Evolutionary conservation across 306 rosid genomes (phyloP).

Genomic region (Cucumis cinereus): DNA sequence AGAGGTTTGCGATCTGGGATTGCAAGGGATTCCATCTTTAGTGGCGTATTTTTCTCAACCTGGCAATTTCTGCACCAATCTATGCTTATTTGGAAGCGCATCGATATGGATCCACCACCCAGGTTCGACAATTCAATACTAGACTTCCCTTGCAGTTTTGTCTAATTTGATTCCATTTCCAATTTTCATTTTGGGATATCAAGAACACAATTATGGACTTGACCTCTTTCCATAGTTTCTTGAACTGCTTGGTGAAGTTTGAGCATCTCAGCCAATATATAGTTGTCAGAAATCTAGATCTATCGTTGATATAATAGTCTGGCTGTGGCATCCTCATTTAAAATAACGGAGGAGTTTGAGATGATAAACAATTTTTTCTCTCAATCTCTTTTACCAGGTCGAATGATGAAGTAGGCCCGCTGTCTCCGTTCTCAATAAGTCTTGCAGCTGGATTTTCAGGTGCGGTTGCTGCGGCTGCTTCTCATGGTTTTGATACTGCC

Average conservation of each 20-base stretch:
- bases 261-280: background rate
- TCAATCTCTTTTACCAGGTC: constrained; percentile 31
- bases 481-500: constrained; percentile 89
- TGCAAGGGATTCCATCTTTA: constrained; percentile 70
- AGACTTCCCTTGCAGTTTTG: background rate
- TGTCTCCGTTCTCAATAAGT: constrained; percentile 63
- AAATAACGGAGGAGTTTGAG: background rate
- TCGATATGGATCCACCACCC: constrained; percentile 68
- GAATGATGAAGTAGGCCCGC: constrained; percentile 56
- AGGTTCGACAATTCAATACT: constrained; percentile 30
- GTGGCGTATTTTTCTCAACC: constrained; percentile 70
- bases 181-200: background rate
- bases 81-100: constrained; percentile 85
- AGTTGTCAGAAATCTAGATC: background rate
- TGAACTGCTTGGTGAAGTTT: background rate
- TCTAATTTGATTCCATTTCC: background rate
- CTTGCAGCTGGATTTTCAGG: constrained; percentile 85
- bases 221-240: background rate
- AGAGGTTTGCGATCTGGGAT: constrained; percentile 75
- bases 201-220: background rate
- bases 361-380: background rate
- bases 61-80: constrained; percentile 82
- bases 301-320: background rate
- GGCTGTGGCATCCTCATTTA: background rate
- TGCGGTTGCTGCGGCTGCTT: constrained; percentile 82